Conservation (phyloP, 148 eudicot species). For the Arbutus unedo region DNA sequence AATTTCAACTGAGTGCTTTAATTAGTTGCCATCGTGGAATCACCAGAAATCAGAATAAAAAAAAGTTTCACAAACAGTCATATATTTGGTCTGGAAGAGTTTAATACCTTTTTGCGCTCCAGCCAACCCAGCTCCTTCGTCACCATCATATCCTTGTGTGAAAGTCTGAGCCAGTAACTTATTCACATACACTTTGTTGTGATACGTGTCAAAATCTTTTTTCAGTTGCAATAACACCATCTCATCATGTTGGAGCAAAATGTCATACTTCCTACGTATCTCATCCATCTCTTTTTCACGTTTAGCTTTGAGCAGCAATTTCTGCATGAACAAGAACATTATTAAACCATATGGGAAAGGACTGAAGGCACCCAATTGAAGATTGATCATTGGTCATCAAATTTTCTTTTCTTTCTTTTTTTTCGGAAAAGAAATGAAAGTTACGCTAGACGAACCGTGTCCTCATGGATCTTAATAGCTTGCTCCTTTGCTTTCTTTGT, state of each 20-base stretch:
- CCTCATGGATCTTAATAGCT: slow-evolving; percentile 31
- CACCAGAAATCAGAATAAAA: neutral
- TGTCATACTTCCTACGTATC: slow-evolving; percentile 42
- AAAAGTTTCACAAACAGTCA: neutral
- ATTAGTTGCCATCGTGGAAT: neutral
- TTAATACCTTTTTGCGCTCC: slow-evolving; percentile 19
- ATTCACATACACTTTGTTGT: slow-evolving; percentile 28
- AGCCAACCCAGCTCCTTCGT: neutral
- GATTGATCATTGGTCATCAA: neutral
- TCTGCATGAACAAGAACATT: slow-evolving; percentile 31
- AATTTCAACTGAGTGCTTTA: neutral
- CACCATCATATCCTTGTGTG: neutral
- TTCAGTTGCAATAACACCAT: slow-evolving; percentile 26
- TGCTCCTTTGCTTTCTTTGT: slow-evolving; percentile 28
- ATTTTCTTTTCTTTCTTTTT: neutral
- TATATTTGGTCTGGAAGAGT: neutral
- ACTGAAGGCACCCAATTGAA: neutral
- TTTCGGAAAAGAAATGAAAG: neutral
- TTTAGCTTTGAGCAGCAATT: slow-evolving; percentile 27
- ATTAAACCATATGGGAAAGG: neutral
- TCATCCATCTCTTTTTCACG: slow-evolving; percentile 48
- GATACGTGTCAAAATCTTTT: slow-evolving; percentile 27
- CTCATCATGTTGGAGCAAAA: slow-evolving; percentile 33
- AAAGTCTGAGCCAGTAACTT: slow-evolving; percentile 36
- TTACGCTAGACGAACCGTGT: slow-evolving; percentile 33